Percentiles rank a stretch among this genome's conserved stretches.
phyloP scores from a whole-genome alignment of 306 rosid genomes.

The Geum urbanum region DNA sequence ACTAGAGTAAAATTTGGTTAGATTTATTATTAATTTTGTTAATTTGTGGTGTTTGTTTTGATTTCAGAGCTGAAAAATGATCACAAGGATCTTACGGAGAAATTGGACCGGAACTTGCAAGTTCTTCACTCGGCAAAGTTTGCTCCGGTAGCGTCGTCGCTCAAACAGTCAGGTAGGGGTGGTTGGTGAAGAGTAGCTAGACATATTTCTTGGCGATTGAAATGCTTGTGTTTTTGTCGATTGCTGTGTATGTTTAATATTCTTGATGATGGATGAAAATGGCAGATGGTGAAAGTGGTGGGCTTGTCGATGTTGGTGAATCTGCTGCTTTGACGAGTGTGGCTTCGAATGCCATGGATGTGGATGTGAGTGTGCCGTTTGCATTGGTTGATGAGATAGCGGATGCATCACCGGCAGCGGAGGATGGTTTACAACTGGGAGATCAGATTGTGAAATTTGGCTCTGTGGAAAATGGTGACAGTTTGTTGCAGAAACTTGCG shows the following conservation, averaged over 20 bases:
- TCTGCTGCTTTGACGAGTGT: constrained; percentile 40
- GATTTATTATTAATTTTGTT: not conserved
- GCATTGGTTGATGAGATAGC: constrained; percentile 89
- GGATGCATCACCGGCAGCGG: constrained; percentile 84
- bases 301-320: constrained; percentile 29
- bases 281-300: constrained; percentile 37
- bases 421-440: constrained; percentile 85
- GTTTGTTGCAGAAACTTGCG: constrained; percentile 63
- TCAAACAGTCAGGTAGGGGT: constrained; percentile 45
- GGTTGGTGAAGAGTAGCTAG: not conserved
- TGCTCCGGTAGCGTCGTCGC: constrained; percentile 34
- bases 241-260: constrained; percentile 16
- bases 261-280: constrained; percentile 37
- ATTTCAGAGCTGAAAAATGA: constrained; percentile 71
- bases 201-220: too few relatives aligned
- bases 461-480: constrained; percentile 72
- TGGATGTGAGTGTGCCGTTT: constrained; percentile 64
- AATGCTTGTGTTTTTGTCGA: not conserved
- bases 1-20: too few relatives aligned
- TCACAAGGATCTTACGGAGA: constrained; percentile 61
- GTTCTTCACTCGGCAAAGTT: constrained; percentile 66
- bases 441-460: constrained; percentile 89
- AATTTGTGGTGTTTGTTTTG: not conserved
- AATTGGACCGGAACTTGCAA: constrained; percentile 62
- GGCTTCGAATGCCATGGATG: constrained; percentile 45